Conservation (phyloP, 371 early-diverging fungal species). For the Zychaea mexicana region DNA sequence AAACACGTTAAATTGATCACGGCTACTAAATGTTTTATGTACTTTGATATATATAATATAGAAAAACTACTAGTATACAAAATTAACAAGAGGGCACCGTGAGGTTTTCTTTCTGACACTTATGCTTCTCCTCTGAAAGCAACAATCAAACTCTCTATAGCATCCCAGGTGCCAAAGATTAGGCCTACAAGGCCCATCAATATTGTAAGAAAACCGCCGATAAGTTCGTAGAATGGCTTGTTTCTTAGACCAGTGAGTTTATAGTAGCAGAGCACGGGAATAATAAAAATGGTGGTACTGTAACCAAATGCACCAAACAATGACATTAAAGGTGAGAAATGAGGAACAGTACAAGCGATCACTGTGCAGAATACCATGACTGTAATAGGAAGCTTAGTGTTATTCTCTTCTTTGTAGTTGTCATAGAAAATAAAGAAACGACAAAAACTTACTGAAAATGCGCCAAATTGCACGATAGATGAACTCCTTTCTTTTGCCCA, state of each 20-base stretch:
- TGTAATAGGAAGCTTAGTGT: too few species aligned
- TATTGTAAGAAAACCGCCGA: conserved; percentile 59
- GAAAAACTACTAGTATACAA: too few species aligned
- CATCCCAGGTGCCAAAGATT: conserved; percentile 76
- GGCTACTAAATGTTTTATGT: too few species aligned
- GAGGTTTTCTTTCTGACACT: too few species aligned
- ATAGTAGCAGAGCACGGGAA: conserved; percentile 79
- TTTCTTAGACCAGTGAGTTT: conserved; percentile 66
- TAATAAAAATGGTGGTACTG: conserved; percentile 77
- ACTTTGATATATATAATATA: too few species aligned
- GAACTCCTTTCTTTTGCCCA: conserved; percentile 53
- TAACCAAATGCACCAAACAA: conserved; percentile 81
- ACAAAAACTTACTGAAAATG: conserved; percentile 47
- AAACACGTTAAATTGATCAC: too few species aligned
- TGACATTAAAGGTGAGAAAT: conserved; percentile 80
- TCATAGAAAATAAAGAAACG: conserved; percentile 28
- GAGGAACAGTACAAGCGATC: conserved; percentile 74
- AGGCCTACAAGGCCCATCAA: conserved; percentile 72
- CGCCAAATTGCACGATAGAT: conserved; percentile 60
- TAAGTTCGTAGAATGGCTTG: conserved; percentile 57
- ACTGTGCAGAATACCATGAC: conserved; percentile 54
- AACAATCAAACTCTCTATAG: conserved; percentile 52
- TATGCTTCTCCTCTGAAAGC: too few species aligned
- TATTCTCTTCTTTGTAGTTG: too few species aligned
- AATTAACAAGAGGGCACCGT: too few species aligned